A percentile compares a stretch with the other conserved stretches of the same genome.
Evolutionary conservation across 306 rosid genomes (phyloP).

Genomic region (Cicer chorassanicum): DNA sequence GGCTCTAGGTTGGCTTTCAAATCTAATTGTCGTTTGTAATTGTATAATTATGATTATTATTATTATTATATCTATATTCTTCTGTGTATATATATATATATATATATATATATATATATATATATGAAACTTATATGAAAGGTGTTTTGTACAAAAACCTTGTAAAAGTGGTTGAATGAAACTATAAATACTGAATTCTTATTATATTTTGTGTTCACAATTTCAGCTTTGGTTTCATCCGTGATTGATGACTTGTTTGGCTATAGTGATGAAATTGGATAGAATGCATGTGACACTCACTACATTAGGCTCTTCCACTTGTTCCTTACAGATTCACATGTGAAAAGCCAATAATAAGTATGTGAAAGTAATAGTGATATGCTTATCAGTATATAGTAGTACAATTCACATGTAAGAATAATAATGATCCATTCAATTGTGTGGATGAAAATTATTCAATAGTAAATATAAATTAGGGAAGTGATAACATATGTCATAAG

Average conservation of each 20-base stretch:
- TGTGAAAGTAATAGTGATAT: no score
- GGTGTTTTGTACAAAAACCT: constrained; percentile 43
- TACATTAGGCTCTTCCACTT: no score
- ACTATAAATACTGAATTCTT: not conserved
- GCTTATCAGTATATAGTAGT: no score
- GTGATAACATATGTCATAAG: no score
- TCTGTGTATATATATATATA: constrained; percentile 15
- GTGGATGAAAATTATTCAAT: no score
- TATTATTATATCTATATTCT: constrained; percentile 49
- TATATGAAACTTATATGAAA: constrained; percentile 53
- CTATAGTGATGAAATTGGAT: constrained; percentile 23
- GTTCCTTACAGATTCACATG: no score
- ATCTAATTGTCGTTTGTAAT: constrained; percentile 55
- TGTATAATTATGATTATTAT: constrained; percentile 44
- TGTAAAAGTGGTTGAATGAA: constrained; percentile 48
- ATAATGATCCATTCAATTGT: no score
- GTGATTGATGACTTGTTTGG: constrained; percentile 2
- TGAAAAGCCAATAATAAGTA: no score
- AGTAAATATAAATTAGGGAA: no score
- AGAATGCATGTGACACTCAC: constrained; percentile 3
- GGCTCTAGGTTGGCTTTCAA: constrained; percentile 51
- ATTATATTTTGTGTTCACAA: not conserved
- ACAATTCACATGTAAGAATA: no score
- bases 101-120: constrained; percentile 35
- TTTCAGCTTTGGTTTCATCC: not conserved